These are phyloP conservation scores for Dispira simplex DNA, from an alignment of 192 early-diverging fungal species.

Conservation along the genomic window DNA sequence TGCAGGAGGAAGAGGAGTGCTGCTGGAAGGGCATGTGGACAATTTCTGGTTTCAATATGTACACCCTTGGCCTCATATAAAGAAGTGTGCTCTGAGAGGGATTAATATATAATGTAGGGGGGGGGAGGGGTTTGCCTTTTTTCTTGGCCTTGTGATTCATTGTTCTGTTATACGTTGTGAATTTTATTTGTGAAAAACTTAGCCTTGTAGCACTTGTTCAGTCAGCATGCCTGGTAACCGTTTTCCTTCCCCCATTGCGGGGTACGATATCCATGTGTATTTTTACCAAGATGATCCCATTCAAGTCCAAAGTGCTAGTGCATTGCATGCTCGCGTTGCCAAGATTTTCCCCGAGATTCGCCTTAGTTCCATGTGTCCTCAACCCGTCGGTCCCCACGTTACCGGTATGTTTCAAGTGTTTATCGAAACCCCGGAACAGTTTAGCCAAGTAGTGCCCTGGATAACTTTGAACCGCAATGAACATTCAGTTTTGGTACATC, in stretches of 20 bases:
- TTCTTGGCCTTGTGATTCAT: too few species aligned
- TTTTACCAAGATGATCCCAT: background rate
- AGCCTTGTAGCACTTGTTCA: background rate
- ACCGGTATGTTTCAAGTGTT: slow-evolving; percentile 3
- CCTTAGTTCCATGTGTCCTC: background rate
- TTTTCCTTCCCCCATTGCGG: background rate
- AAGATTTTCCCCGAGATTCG: background rate
- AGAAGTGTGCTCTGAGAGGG: too few species aligned
- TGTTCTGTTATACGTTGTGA: too few species aligned
- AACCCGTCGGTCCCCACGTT: background rate
- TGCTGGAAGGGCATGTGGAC: too few species aligned
- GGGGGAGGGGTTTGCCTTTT: too few species aligned
- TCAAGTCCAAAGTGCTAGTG: background rate
- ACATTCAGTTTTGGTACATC: slow-evolving; percentile 8
- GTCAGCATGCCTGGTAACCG: background rate
- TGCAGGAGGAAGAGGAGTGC: too few species aligned
- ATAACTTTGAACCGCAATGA: slow-evolving; percentile 5
- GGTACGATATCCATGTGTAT: slow-evolving; percentile 8
- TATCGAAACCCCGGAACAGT: background rate
- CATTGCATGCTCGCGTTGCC: background rate
- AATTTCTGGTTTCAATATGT: too few species aligned
- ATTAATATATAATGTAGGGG: too few species aligned
- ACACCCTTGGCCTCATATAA: too few species aligned
- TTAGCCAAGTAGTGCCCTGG: slow-evolving; percentile 10
- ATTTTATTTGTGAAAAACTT: background rate